Evolutionary conservation across 352 stramenopile species (phyloP).

Genomic region (Phytophthora nicotianae): DNA sequence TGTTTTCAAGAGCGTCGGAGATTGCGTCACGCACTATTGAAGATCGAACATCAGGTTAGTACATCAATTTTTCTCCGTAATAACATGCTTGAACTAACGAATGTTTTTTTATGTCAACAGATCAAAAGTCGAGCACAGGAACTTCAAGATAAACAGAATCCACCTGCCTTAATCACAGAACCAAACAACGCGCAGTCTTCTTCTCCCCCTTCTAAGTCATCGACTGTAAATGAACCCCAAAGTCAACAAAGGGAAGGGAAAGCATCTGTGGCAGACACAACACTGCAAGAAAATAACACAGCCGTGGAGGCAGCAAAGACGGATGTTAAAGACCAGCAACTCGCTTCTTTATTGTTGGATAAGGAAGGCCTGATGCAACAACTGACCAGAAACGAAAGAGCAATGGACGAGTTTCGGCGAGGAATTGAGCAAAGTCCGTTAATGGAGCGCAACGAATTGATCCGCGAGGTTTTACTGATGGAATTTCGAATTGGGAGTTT

Average conservation of each 20-base stretch:
- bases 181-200: constrained; percentile 4
- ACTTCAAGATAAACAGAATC: constrained; percentile 5
- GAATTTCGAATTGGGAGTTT: constrained; percentile 90
- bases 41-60: constrained; percentile 78
- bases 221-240: constrained; percentile 1
- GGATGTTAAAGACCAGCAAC: constrained; percentile 3
- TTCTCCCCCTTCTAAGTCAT: neutral
- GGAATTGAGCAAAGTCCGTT: constrained; percentile 53
- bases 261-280: neutral
- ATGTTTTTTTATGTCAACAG: constrained; percentile 11
- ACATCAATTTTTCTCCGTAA: neutral
- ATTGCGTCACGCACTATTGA: constrained; percentile 73
- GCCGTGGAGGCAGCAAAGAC: constrained; percentile 10
- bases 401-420: constrained; percentile 65
- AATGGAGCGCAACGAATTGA: constrained; percentile 50
- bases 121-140: constrained; percentile 14
- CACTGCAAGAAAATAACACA: neutral
- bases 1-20: constrained; percentile 90
- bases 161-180: neutral
- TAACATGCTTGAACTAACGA: constrained; percentile 1
- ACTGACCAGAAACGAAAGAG: constrained; percentile 38
- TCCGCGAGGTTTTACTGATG: constrained; percentile 73
- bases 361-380: constrained; percentile 30
- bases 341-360: constrained; percentile 18
- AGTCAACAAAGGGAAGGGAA: constrained; percentile 4